phyloP scores from a whole-genome alignment of 1,139 yeast species.

The Insectozyma bohioensis region DNA sequence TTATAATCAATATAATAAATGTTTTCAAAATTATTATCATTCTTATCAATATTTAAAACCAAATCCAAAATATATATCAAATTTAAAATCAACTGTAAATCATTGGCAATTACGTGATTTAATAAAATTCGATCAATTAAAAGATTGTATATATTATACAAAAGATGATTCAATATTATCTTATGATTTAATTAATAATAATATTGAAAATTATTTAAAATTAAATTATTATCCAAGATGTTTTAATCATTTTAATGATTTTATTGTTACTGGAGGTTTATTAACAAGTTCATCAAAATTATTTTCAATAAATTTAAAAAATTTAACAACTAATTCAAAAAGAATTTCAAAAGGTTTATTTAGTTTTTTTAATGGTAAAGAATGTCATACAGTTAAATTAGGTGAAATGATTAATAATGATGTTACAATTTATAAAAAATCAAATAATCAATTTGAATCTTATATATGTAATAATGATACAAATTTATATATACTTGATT shows the following conservation, averaged over 20 bases:
- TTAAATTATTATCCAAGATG: constrained; percentile 66
- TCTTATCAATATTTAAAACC: constrained; percentile 40
- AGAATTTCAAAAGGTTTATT: constrained; percentile 54
- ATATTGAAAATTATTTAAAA: constrained; percentile 36
- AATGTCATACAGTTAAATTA: constrained; percentile 50
- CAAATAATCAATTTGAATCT: constrained; percentile 47
- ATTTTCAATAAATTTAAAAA: constrained; percentile 24
- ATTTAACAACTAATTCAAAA: constrained; percentile 18
- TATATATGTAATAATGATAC: constrained; percentile 83
- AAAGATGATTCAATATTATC: constrained; percentile 31
- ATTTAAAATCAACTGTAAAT: constrained; percentile 37
- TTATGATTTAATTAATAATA: constrained; percentile 18
- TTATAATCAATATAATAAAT: constrained; percentile 26
- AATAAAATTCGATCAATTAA: constrained; percentile 43
- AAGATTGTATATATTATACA: constrained; percentile 35
- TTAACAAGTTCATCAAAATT: constrained; percentile 29
- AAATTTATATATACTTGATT: constrained; percentile 62
- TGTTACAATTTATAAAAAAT: constrained; percentile 54
- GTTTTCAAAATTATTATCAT: constrained; percentile 49
- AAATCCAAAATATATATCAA: constrained; percentile 35
- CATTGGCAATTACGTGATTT: constrained; percentile 92
- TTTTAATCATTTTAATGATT: constrained; percentile 54
- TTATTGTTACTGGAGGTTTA: constrained; percentile 74
- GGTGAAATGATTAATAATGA: constrained; percentile 86
- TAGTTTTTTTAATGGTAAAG: constrained; percentile 51